phyloP scores from a whole-genome alignment of 2,329 filamentous ascomycete species.

The Stachybotrys chartarum region DNA sequence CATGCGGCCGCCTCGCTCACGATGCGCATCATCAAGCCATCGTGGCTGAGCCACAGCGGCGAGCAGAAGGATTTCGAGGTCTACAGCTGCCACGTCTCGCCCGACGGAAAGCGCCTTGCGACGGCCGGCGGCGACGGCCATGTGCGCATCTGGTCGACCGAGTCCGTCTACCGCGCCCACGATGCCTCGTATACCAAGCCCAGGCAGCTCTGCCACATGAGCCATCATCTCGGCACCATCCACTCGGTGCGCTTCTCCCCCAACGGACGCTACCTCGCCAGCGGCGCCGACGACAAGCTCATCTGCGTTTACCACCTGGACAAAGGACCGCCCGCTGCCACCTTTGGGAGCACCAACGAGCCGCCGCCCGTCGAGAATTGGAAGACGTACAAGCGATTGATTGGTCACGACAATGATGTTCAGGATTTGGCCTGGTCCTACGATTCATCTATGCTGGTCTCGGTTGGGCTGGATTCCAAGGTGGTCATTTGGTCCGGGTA shows the following conservation, averaged over 20 bases:
- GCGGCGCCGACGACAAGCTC: constrained; percentile 96
- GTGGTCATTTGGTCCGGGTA: constrained; percentile 97
- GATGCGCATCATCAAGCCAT: constrained; percentile 89
- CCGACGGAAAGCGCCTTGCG: constrained; percentile 84
- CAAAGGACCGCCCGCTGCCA: constrained; percentile 68
- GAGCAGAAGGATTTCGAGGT: constrained; percentile 98
- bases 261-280: constrained; percentile 91
- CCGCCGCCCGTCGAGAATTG: constrained; percentile 95
- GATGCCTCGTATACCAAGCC: constrained; percentile 67
- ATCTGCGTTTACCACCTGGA: constrained; percentile 95
- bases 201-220: constrained; percentile 94
- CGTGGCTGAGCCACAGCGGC: constrained; percentile 92
- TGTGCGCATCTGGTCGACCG: constrained; percentile 95
- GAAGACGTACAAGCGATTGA: constrained; percentile 88
- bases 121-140: constrained; percentile 96
- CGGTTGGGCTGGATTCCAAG: constrained; percentile 94
- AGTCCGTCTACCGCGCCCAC: constrained; percentile 78
- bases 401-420: constrained; percentile 97
- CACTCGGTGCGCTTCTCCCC: constrained; percentile 95
- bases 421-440: constrained; percentile 96
- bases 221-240: constrained; percentile 95
- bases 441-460: constrained; percentile 92
- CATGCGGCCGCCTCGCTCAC: neutral
- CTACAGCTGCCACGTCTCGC: constrained; percentile 95
- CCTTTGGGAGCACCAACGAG: constrained; percentile 84